These are phyloP conservation scores for Thalassiosira mediterranea DNA, from an alignment of 352 stramenopile species.

Conservation along the genomic window DNA sequence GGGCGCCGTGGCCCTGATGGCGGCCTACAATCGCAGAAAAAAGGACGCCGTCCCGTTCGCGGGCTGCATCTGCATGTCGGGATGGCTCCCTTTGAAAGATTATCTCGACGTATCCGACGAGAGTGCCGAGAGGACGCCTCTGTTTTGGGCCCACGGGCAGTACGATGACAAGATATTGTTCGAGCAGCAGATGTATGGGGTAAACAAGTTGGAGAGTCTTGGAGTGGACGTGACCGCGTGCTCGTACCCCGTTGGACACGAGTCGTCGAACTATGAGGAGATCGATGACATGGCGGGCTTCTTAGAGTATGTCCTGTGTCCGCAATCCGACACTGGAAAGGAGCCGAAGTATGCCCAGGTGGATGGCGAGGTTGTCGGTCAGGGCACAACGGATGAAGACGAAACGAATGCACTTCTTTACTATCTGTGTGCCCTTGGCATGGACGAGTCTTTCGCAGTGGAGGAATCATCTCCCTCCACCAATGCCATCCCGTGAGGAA, in stretches of 20 bases:
- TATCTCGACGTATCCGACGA: constrained; percentile 48
- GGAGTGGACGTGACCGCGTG: constrained; percentile 49
- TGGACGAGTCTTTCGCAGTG: constrained; percentile 16
- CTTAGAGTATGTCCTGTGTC: constrained; percentile 33
- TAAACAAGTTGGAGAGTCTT: constrained; percentile 41
- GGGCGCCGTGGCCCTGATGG: constrained; percentile 68
- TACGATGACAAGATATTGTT: constrained; percentile 62
- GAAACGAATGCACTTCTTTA: constrained; percentile 47
- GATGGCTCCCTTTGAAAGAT: constrained; percentile 58
- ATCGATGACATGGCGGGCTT: constrained; percentile 58
- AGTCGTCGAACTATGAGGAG: constrained; percentile 50
- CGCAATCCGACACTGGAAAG: too few species aligned
- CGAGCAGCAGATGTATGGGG: constrained; percentile 57
- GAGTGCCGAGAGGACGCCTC: constrained; percentile 39
- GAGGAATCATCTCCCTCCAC: background rate
- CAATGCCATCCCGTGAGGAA: background rate
- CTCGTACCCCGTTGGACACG: constrained; percentile 49
- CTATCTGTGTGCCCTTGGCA: constrained; percentile 44
- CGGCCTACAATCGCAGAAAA: constrained; percentile 49
- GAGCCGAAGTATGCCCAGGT: background rate
- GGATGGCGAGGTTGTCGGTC: background rate
- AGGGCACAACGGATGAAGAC: constrained; percentile 11
- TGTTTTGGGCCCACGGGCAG: constrained; percentile 62
- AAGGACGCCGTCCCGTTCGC: constrained; percentile 52
- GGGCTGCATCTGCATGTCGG: constrained; percentile 46